Evolutionary conservation across 495 filamentous ascomycete species (phyloP), one percentile per base, ranked within the genome.

Genomic region (Penicillium cataractarum): DNA sequence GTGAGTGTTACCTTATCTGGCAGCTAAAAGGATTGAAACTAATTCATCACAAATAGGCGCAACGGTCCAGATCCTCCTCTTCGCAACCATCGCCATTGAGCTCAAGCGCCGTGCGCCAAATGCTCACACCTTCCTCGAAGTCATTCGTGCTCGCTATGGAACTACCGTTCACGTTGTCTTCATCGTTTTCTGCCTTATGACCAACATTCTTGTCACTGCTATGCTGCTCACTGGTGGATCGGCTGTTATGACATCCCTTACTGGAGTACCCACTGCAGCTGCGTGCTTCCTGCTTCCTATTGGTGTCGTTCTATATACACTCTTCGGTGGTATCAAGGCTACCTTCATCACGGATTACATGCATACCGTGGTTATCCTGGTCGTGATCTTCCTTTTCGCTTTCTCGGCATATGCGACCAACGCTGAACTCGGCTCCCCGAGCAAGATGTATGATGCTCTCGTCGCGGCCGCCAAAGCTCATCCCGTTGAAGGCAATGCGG

Each of bases 221-320:
- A 97, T 97, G 92, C 75, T 98, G 64, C 83, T 97, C 52, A 96
- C 94, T 35, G 94, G 94, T 49, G 94, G 93, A 39, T 90, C 90
- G 6, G 93, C 93, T 12, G 94, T 96, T 2, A 85, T 97, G 63
- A 91, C 83, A 48, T 87, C 90, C 17, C 74, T 97, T 60, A 97
- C 92, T 4, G 94, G 94, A 37, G 90, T 97, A 77, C 86, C 87
- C 55, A 95, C 92, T 48, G 87, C 88, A 50, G 93, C 92, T 21
- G 94, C 92, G 61, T 97, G 94, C 74, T 97, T 96, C 75, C 82
- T 98, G 26, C 84, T 97, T 6, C 92, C 92, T 2, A 78, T 96
- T 32, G 92, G 92, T 66, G 93, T 97, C 37, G 85, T 96, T 4
- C 72, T 89, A 9, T 95, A 93, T 73, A 93, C 87, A 39, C 81